These are phyloP conservation scores for Coniochaeta sp. DNA, from an alignment of 2,329 filamentous ascomycete genomes.

Conservation along the genomic window DNA sequence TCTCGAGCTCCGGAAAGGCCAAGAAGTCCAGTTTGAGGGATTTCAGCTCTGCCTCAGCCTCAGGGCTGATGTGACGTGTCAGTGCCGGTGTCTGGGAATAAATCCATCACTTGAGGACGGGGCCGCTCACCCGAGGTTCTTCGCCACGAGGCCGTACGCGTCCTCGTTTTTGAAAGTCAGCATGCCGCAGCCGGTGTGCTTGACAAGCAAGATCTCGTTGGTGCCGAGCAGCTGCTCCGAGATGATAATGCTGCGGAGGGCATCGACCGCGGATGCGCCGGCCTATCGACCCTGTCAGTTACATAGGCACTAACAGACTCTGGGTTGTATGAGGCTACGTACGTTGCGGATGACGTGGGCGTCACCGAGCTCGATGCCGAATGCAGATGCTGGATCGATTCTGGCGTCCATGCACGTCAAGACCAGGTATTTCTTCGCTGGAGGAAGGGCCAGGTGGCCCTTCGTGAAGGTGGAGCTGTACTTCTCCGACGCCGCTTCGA, in stretches of 20 bases:
- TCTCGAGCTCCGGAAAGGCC: constrained; percentile 55
- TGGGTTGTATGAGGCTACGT: neutral
- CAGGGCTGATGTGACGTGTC: constrained; percentile 5
- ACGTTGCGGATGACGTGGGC: constrained; percentile 71
- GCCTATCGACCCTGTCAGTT: constrained; percentile 28
- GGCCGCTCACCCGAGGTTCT: constrained; percentile 42
- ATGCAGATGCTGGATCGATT: constrained; percentile 58
- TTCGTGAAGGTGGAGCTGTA: constrained; percentile 47
- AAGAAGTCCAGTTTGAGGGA: constrained; percentile 50
- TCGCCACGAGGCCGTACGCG: constrained; percentile 45
- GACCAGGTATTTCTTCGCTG: constrained; percentile 60
- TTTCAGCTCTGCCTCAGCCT: constrained; percentile 14
- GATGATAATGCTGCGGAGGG: constrained; percentile 67
- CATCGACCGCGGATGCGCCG: constrained; percentile 59
- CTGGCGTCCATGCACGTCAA: constrained; percentile 82
- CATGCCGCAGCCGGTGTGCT: constrained; percentile 74
- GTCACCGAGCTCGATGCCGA: constrained; percentile 66
- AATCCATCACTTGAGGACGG: neutral
- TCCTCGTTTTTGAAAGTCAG: constrained; percentile 57
- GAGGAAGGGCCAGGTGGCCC: constrained; percentile 59
- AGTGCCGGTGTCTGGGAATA: neutral
- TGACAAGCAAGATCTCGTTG: constrained; percentile 65
- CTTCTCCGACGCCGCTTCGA: constrained; percentile 17
- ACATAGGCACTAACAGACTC: neutral
- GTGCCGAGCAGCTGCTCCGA: constrained; percentile 75